Evolutionary conservation across 371 early-diverging fungal species (phyloP).

Genomic region (Syncephalastrum sp.): DNA sequence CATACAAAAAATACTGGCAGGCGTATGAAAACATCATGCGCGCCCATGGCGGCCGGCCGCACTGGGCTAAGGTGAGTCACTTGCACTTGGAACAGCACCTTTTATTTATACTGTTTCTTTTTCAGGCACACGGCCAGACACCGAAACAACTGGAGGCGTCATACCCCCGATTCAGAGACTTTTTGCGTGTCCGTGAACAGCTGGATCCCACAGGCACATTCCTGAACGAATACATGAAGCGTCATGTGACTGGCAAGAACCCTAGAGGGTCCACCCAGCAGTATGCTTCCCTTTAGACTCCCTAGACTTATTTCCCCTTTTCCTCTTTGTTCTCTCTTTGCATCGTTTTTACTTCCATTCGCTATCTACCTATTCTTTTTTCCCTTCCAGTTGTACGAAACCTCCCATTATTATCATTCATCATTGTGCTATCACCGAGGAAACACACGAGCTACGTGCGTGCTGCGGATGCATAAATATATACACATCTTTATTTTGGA

Average conservation of each 20-base stretch:
- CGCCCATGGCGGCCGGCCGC: conserved; percentile 71
- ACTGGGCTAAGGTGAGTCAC: conserved; percentile 76
- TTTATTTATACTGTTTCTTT: not conserved
- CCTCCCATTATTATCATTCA: no score
- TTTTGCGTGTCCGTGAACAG: conserved; percentile 52
- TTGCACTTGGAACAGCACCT: not conserved
- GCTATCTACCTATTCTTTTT: not conserved
- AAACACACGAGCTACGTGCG: no score
- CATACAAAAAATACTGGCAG: conserved; percentile 77
- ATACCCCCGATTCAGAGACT: conserved; percentile 70
- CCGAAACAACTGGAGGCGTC: conserved; percentile 48
- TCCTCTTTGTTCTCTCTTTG: not conserved
- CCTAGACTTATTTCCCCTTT: no score
- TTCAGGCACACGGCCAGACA: conserved; percentile 63
- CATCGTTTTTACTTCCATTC: not conserved
- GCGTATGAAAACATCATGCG: conserved; percentile 81
- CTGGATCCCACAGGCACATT: conserved; percentile 77
- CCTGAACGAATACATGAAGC: conserved; percentile 69
- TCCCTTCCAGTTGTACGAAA: not conserved
- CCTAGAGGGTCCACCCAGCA: no score
- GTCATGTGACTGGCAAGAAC: conserved; percentile 55
- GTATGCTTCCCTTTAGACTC: no score
- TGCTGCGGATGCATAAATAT: no score
- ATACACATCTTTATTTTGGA: no score
- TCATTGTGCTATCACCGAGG: no score